Evolutionary conservation across 1,284 basidiomycete species (phyloP), one percentile per base, ranked within the genome.

Genomic region (Mrakiaceae sp.): DNA sequence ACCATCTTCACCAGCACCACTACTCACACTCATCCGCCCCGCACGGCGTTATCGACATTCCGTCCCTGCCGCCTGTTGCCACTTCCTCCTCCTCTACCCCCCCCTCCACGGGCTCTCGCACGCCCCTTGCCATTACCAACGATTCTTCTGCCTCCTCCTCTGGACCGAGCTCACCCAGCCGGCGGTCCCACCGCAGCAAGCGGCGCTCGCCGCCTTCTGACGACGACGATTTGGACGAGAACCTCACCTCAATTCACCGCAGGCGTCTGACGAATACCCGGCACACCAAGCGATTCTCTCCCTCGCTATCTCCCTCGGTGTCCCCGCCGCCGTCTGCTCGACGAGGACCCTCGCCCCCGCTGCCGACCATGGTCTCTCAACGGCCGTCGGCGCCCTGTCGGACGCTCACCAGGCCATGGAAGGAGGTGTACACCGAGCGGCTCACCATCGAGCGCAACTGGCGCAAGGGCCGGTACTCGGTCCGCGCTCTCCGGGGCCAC

Each of bases 361-460:
- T 11, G 14, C 39, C 51, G 43, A 48, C 43, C 50, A 43, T 27
- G 53, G 39, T 27, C 27, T 27, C 60, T 46, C 14, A 56, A 39
- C 58, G 46, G 16, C 39, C 49, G n/a, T 27, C 54, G 50, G 46
- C 49, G 51, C 53, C 53, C 12, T n/a, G 52, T 55, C 48, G 67
- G 39, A 66, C 66, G 4, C 54, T 57, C 44, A 92, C 88, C 14
- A 85, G 91, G 58, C 96, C 95, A 0, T 99, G 96, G 96, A 99
- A 99, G 76, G 86, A 88, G 68, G 94, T 99, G n/a, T 99, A 98
- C 77, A 93, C 90, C 74, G 96, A 99, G 75, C 86, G 96, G 14
- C 83, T 98, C 71, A 87, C 87, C 44, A 86, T 98, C 64, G 95
- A 98, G 77, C 85, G 92, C 56, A 98, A 98, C 75, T 99, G 96